Conservation (phyloP, 352 stramenopile species). For the Phytophthora crassamura region DNA sequence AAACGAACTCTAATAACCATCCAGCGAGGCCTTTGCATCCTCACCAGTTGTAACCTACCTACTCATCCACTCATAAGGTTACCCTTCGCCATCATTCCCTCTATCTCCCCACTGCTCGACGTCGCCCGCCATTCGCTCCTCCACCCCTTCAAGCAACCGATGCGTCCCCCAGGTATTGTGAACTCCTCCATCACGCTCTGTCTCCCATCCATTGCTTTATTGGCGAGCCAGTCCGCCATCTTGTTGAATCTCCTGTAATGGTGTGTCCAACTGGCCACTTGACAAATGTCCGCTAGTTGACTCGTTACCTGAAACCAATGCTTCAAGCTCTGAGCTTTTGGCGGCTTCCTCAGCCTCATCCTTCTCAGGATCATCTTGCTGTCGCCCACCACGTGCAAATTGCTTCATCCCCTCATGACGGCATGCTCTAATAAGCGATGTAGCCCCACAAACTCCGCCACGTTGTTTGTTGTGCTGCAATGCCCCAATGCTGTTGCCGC, state of each 20-base stretch:
- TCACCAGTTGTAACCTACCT: too few relatives aligned
- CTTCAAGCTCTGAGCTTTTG: neutral
- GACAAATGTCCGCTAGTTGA: neutral
- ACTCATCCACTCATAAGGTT: too few relatives aligned
- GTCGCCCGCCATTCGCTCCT: too few relatives aligned
- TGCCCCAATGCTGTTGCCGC: neutral
- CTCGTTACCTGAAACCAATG: neutral
- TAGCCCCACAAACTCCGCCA: slow-evolving; percentile 7
- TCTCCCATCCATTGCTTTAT: slow-evolving; percentile 9
- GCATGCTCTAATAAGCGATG: neutral
- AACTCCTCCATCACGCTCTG: too few relatives aligned
- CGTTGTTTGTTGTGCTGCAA: neutral
- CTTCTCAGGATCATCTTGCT: slow-evolving; percentile 4
- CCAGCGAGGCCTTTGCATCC: too few relatives aligned
- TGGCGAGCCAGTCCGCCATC: slow-evolving; percentile 2
- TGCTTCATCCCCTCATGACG: neutral
- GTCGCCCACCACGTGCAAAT: slow-evolving; percentile 1
- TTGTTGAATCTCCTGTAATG: slow-evolving; percentile 10
- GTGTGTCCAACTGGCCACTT: slow-evolving; percentile 1
- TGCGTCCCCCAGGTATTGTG: too few relatives aligned
- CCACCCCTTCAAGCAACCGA: too few relatives aligned
- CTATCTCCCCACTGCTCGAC: too few relatives aligned
- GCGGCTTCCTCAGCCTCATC: neutral
- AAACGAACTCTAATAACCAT: slow-evolving; percentile 15
- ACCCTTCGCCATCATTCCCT: too few relatives aligned